Evolutionary conservation across 306 rosid genomes (phyloP).

Genomic region (Begonia loranthoides): DNA sequence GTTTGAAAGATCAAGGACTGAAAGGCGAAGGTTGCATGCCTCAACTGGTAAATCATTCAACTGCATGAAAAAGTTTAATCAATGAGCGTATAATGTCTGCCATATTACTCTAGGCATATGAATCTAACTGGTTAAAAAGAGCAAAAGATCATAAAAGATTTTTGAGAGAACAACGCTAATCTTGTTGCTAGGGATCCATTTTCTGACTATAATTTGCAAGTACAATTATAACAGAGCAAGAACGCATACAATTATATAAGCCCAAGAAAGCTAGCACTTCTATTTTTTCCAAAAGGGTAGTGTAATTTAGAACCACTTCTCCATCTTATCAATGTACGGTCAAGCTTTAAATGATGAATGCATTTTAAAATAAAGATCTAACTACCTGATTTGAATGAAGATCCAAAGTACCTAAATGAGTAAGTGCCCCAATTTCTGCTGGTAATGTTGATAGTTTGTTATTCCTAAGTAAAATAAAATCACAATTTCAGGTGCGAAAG

Average conservation of each 20-base stretch:
- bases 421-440: conserved; percentile 57
- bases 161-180: too few relatives aligned
- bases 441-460: conserved; percentile 58
- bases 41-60: conserved; percentile 85
- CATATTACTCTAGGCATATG: too few relatives aligned
- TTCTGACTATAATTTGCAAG: too few relatives aligned
- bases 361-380: conserved; percentile 3
- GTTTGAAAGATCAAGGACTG: conserved; percentile 76
- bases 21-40: conserved; percentile 72
- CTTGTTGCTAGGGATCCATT: too few relatives aligned
- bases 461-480: conserved; percentile 35
- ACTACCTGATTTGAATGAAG: conserved; percentile 87
- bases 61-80: conserved; percentile 29
- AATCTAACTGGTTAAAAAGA: not conserved
- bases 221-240: too few relatives aligned
- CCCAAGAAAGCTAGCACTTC: too few relatives aligned
- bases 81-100: conserved; percentile 6
- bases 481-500: conserved; percentile 13
- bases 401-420: conserved; percentile 73
- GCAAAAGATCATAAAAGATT: conserved; percentile 1
- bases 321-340: too few relatives aligned
- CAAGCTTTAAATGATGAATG: too few relatives aligned
- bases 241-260: too few relatives aligned
- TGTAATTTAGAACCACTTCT: too few relatives aligned
- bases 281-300: too few relatives aligned